Evolutionary conservation across 345 rosid genomes (phyloP).

Genomic region (Bruguiera sexangula): DNA sequence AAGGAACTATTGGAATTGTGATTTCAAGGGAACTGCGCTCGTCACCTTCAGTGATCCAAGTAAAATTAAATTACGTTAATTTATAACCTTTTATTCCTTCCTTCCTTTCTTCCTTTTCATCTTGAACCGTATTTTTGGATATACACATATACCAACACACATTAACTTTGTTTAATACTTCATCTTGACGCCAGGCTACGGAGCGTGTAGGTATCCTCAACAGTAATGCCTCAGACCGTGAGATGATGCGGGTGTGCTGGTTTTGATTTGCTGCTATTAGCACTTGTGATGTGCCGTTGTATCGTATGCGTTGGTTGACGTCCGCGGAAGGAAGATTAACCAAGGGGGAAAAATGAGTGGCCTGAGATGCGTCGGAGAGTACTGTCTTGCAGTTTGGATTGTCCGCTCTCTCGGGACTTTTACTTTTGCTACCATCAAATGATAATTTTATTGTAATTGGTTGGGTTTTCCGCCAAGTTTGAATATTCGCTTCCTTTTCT

Average conservation of each 20-base stretch:
- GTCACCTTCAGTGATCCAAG: conserved; percentile 69
- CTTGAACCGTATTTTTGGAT: not conserved
- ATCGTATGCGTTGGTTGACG: not conserved
- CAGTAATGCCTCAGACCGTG: conserved; percentile 28
- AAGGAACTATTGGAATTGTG: conserved; percentile 73
- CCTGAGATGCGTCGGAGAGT: too few relatives aligned
- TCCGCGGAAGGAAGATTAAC: not conserved
- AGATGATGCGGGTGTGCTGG: not conserved
- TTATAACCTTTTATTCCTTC: not conserved
- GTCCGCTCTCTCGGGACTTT: too few relatives aligned
- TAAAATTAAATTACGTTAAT: conserved; percentile 17
- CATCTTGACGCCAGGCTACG: conserved; percentile 40
- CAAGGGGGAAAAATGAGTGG: not conserved
- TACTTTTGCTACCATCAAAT: too few relatives aligned
- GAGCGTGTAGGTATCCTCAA: conserved; percentile 53
- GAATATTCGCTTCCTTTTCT: conserved; percentile 19
- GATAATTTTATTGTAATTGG: not conserved
- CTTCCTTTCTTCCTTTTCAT: too few relatives aligned
- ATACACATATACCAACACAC: too few relatives aligned
- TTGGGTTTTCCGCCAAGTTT: conserved; percentile 1
- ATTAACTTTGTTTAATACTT: not conserved
- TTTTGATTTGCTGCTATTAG: too few relatives aligned
- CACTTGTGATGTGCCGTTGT: too few relatives aligned
- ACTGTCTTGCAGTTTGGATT: too few relatives aligned
- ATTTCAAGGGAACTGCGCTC: conserved; percentile 61